A percentile compares a stretch with the other conserved stretches of the same genome.
These are phyloP conservation scores for Nicotiana obtusifolia DNA, from an alignment of 257 asterid genomes.

Conservation along the genomic window DNA sequence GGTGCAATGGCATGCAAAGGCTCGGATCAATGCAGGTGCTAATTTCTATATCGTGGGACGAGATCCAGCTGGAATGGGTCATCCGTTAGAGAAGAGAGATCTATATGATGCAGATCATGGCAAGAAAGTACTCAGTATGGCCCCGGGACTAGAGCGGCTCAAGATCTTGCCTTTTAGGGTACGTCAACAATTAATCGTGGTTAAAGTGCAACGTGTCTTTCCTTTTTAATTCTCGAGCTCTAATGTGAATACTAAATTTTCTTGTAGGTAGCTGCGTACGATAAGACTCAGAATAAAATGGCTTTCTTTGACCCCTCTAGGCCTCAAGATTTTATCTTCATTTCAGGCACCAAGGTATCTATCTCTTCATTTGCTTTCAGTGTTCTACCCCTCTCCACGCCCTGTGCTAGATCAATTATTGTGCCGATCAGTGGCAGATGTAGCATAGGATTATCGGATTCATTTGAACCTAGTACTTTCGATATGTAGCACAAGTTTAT, in stretches of 20 bases:
- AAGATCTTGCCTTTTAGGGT: conserved; percentile 91
- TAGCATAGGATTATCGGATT: no score
- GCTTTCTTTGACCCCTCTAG: conserved; percentile 94
- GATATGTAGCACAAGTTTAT: no score
- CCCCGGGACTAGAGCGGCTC: conserved; percentile 85
- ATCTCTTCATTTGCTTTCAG: not conserved
- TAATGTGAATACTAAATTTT: not conserved
- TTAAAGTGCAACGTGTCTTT: not conserved
- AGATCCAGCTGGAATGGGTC: conserved; percentile 97
- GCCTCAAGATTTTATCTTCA: conserved; percentile 81
- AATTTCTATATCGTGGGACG: conserved; percentile 87
- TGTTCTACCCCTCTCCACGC: no score
- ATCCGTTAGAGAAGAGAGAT: conserved; percentile 82
- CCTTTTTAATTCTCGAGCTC: not conserved
- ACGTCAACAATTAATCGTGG: not conserved
- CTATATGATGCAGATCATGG: conserved; percentile 95
- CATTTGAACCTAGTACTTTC: no score
- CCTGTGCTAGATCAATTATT: no score
- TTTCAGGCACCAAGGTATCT: conserved; percentile 89
- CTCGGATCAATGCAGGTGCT: conserved; percentile 91
- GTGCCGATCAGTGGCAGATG: no score
- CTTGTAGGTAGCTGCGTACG: conserved; percentile 89
- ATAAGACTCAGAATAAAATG: conserved; percentile 76
- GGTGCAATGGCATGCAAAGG: conserved; percentile 99
- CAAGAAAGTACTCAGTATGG: conserved; percentile 87